These are phyloP conservation scores for Podospora pseudopauciseta DNA, from an alignment of 495 filamentous ascomycete species.

Conservation along the genomic window DNA sequence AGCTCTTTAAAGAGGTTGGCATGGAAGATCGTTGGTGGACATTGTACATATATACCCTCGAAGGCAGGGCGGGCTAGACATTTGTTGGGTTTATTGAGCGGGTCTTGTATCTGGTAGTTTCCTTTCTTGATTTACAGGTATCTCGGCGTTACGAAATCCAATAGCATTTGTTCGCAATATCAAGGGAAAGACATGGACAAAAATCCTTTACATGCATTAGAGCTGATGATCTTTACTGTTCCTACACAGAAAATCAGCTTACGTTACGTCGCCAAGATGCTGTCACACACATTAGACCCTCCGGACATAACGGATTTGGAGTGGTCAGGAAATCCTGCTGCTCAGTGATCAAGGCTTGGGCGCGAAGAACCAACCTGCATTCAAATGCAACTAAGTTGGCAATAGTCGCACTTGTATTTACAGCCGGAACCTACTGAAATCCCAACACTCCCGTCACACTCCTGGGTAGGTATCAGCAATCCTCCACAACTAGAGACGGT, in stretches of 20 bases:
- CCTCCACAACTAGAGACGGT: background rate
- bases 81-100: background rate
- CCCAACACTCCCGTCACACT: too few species aligned
- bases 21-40: background rate
- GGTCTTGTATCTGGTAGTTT: background rate
- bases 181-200: background rate
- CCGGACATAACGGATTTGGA: background rate
- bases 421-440: too few species aligned
- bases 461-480: too few species aligned
- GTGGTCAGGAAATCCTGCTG: background rate
- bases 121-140: background rate
- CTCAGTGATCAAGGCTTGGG: background rate
- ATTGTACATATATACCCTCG: background rate
- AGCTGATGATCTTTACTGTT: background rate
- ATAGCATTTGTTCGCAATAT: background rate
- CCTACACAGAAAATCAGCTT: too few species aligned
- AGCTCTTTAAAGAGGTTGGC: background rate
- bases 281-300: background rate
- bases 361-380: background rate
- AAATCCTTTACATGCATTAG: background rate
- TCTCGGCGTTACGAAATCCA: background rate
- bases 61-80: background rate
- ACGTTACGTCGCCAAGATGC: background rate
- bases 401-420: background rate
- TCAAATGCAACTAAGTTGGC: background rate